Evolutionary conservation across 345 rosid species (phyloP).

Genomic region (Eutrema japonicum): DNA sequence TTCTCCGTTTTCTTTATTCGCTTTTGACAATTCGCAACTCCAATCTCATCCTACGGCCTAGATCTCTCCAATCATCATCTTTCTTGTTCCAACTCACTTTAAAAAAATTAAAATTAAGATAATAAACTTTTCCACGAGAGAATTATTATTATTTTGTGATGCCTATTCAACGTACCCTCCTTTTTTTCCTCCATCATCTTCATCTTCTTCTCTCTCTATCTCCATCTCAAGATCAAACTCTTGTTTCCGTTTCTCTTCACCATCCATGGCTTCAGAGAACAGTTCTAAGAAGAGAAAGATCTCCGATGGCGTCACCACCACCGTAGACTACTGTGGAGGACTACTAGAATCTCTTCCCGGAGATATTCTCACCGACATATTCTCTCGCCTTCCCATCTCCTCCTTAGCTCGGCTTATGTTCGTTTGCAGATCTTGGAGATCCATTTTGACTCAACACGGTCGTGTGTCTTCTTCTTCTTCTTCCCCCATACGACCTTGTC

Average conservation of each 20-base stretch:
- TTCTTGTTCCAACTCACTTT: constrained; percentile 18
- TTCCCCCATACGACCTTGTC: constrained; percentile 48
- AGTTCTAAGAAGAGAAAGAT: constrained; percentile 42
- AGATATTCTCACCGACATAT: constrained; percentile 63
- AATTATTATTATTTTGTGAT: constrained; percentile 52
- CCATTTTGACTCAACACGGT: constrained; percentile 46
- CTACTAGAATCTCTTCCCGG: constrained; percentile 58
- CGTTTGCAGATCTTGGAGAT: constrained; percentile 58
- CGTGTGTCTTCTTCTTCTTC: constrained; percentile 41
- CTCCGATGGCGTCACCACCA: constrained; percentile 24
- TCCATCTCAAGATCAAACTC: constrained; percentile 32
- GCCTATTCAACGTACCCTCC: constrained; percentile 47
- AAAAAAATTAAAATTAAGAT: not conserved
- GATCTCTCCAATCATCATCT: constrained; percentile 37
- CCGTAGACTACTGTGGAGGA: constrained; percentile 19
- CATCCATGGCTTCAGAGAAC: constrained; percentile 46
- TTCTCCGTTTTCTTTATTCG: constrained; percentile 38
- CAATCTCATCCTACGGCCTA: constrained; percentile 45
- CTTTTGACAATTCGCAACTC: constrained; percentile 36
- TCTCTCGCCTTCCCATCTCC: constrained; percentile 64
- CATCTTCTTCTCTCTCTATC: constrained; percentile 22
- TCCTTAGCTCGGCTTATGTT: constrained; percentile 59
- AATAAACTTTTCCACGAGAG: constrained; percentile 21
- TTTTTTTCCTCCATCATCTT: constrained; percentile 47
- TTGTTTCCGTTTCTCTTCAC: constrained; percentile 22